phyloP scores from a whole-genome alignment of 2,329 filamentous ascomycete genomes.

The Penicillium sp. region DNA sequence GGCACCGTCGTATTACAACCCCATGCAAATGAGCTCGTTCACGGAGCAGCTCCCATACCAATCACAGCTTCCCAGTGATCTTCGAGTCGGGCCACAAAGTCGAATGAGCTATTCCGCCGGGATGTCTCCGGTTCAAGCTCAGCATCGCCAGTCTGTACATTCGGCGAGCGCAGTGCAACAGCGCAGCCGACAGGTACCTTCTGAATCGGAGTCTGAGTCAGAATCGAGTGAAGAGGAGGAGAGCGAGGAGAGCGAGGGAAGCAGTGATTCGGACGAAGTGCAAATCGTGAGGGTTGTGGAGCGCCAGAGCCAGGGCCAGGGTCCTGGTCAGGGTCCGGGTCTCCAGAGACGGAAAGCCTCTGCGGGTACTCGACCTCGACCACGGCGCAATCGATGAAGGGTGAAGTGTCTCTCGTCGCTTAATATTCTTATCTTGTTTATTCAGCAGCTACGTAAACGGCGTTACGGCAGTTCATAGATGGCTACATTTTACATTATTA shows the following conservation, averaged over 20 bases:
- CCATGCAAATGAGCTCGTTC: constrained; percentile 26
- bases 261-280: constrained; percentile 32
- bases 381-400: constrained; percentile 21
- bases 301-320: constrained; percentile 17
- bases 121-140: constrained; percentile 21
- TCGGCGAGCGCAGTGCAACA: constrained; percentile 12
- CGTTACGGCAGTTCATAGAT: not conserved
- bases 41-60: constrained; percentile 30
- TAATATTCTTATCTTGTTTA: not conserved
- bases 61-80: constrained; percentile 31
- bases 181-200: constrained; percentile 10
- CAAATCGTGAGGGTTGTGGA: constrained; percentile 30
- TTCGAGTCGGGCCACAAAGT: constrained; percentile 25
- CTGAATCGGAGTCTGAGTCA: constrained; percentile 15
- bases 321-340: constrained; percentile 3
- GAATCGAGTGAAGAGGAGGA: constrained; percentile 20
- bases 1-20: constrained; percentile 35
- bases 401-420: constrained; percentile 12
- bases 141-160: constrained; percentile 18
- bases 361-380: constrained; percentile 19
- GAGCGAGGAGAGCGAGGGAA: constrained; percentile 17
- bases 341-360: constrained; percentile 18
- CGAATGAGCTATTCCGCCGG: constrained; percentile 18
- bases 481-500: not conserved
- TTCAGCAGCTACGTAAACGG: not conserved